Evolutionary conservation across 345 rosid species (phyloP).

Genomic region (Balakata baccata): DNA sequence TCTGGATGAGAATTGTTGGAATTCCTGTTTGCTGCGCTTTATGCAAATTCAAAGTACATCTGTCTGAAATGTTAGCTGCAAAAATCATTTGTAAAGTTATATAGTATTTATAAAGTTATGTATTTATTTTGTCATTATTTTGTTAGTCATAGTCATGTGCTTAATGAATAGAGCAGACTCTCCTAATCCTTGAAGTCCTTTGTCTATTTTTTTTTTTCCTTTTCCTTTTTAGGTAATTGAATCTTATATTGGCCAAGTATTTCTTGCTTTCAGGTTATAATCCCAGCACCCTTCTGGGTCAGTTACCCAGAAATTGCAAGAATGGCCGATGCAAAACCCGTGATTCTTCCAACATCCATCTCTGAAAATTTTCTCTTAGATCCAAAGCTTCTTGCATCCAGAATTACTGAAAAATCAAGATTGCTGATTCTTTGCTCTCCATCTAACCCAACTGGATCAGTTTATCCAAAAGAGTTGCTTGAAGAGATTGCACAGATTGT

Average conservation of each 20-base stretch:
- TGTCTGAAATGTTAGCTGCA: too few species aligned
- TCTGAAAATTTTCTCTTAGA: slow-evolving; percentile 83
- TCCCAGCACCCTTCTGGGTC: slow-evolving; percentile 96
- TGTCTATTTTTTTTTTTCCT: not conserved
- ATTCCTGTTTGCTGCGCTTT: too few species aligned
- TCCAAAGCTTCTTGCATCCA: slow-evolving; percentile 73
- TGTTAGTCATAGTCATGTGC: too few species aligned
- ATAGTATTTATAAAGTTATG: too few species aligned
- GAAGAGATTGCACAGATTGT: slow-evolving; percentile 82
- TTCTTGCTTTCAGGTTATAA: slow-evolving; percentile 57
- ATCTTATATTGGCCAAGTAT: not conserved
- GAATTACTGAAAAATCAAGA: slow-evolving; percentile 77
- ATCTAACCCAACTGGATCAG: slow-evolving; percentile 98
- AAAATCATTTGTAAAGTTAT: too few species aligned
- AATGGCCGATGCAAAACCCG: slow-evolving; percentile 93
- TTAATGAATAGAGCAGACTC: not conserved
- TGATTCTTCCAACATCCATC: slow-evolving; percentile 74
- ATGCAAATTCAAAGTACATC: too few species aligned
- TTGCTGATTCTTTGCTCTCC: slow-evolving; percentile 89
- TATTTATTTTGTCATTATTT: too few species aligned
- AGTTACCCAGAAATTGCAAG: slow-evolving; percentile 98
- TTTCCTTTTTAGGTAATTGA: not conserved
- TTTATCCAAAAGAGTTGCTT: slow-evolving; percentile 81
- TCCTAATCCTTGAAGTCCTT: not conserved
- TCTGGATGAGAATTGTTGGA: too few species aligned